Evolutionary conservation across 495 filamentous ascomycete genomes (phyloP), one percentile per base, ranked within the genome.

Genomic region (Tuber aestivum): DNA sequence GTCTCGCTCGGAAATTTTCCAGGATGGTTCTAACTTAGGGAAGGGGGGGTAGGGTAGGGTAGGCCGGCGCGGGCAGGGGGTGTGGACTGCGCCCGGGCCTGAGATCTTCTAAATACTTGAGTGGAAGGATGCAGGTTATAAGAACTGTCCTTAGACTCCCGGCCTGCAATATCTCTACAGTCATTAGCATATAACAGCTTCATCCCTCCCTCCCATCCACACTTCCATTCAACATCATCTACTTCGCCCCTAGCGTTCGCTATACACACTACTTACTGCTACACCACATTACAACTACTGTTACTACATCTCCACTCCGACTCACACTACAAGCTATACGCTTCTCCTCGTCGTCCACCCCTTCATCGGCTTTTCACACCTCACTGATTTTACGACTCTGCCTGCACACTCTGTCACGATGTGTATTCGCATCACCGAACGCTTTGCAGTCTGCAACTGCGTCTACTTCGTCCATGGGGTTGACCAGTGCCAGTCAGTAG

Each of bases 401-500:
- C 35, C 10, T 70, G 56, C 65, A 37, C 32, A 74, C 32, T 42
- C 38, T n/a, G 27, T 42, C 82, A 86, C 45, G 75, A 94, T 94
- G 92, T 94, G 92, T 84, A 91, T 90, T 83, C 89, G 91, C 83
- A 82, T 94, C 77, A 86, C 92, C 77, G 92, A 94, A 83, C 89
- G 91, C 48, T 95, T 92, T 86, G 90, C 93, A 20, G 93, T 90
- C 74, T 97, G 93, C 89, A 87, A 89, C 75, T 97, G 93, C 84
- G 86, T 93, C 81, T 95, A 95, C 87, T 92, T 93, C 87, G 87
- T 90, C 76, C 93, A 97, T 83, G 89, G 90, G 68, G 86, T 95
- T 76, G 93, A 97, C 80, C 90, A 91, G 72, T 97, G 93, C 82
- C 84, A 88, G 42, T 86, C 89, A 21, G 92, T 92, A 80, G 90